A percentile compares a stretch with the other conserved stretches of the same genome.
Conservation (phyloP, 225 moss, liverwort and hornwort species). For the Straminergon stramineum region DNA sequence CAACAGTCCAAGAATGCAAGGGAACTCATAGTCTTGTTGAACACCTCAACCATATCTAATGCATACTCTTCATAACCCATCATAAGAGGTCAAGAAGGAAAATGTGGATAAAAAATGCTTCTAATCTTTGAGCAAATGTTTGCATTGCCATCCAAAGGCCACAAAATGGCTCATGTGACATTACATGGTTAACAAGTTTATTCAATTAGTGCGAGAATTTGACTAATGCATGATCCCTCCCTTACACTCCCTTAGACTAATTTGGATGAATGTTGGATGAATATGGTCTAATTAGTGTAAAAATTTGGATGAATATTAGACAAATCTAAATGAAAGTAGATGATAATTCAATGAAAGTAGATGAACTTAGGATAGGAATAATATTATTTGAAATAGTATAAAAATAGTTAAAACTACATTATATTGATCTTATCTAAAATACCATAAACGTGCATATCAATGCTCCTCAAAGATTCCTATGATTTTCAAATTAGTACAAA, state of each 20-base stretch:
- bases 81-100: too few species aligned
- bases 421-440: not conserved
- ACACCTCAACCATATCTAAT: too few species aligned
- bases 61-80: too few species aligned
- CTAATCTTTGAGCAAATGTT: too few species aligned
- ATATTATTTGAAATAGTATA: not conserved
- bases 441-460: not conserved
- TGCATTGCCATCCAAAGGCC: too few species aligned
- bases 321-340: too few species aligned
- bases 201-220: too few species aligned
- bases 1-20: too few species aligned
- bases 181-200: not conserved
- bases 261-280: not conserved
- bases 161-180: too few species aligned
- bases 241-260: not conserved
- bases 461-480: not conserved
- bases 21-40: too few species aligned
- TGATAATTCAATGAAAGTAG: not conserved
- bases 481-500: not conserved
- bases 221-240: not conserved
- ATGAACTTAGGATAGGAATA: not conserved
- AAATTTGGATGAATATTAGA: not conserved
- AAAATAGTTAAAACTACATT: not conserved
- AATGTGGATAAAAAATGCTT: too few species aligned
- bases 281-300: not conserved